phyloP scores from a whole-genome alignment of 2,329 filamentous ascomycete genomes.

The Orbilia quercus region DNA sequence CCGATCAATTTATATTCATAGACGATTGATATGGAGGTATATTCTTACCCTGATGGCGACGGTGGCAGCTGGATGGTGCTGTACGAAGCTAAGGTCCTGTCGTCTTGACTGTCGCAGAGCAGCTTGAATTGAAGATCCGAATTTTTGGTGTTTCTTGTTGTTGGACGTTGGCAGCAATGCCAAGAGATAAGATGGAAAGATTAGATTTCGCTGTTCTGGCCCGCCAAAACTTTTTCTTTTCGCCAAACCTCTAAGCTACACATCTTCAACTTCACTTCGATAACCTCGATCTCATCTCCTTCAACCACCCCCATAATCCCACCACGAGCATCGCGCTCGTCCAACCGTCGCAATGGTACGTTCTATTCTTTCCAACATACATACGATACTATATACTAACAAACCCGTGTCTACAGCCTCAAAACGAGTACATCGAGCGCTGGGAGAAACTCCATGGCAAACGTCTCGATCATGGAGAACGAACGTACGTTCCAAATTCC shows the following conservation, averaged over 20 bases:
- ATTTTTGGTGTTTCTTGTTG: slow-evolving; percentile 33
- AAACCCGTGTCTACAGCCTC: slow-evolving; percentile 69
- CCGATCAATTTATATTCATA: neutral
- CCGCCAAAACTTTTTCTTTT: slow-evolving; percentile 30
- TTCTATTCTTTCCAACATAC: neutral
- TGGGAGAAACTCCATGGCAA: slow-evolving; percentile 75
- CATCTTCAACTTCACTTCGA: slow-evolving; percentile 7
- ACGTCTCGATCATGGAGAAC: slow-evolving; percentile 83
- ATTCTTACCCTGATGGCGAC: slow-evolving; percentile 15
- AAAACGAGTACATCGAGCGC: slow-evolving; percentile 86
- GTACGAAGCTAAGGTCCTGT: slow-evolving; percentile 4
- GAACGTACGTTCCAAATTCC: slow-evolving; percentile 62
- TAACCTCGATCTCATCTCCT: slow-evolving; percentile 1
- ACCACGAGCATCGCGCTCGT: slow-evolving; percentile 38
- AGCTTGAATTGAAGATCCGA: neutral
- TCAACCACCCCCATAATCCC: neutral
- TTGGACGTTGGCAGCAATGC: slow-evolving; percentile 22
- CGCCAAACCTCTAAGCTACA: slow-evolving; percentile 6
- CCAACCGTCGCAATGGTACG: slow-evolving; percentile 43
- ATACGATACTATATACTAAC: slow-evolving; percentile 21
- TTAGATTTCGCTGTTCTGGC: slow-evolving; percentile 18
- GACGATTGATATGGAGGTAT: neutral
- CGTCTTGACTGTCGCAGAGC: slow-evolving; percentile 4
- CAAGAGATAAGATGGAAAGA: slow-evolving; percentile 56
- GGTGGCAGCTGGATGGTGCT: neutral